Conservation (phyloP, 768 basidiomycete genomes). For the Termitomyces sp. region DNA sequence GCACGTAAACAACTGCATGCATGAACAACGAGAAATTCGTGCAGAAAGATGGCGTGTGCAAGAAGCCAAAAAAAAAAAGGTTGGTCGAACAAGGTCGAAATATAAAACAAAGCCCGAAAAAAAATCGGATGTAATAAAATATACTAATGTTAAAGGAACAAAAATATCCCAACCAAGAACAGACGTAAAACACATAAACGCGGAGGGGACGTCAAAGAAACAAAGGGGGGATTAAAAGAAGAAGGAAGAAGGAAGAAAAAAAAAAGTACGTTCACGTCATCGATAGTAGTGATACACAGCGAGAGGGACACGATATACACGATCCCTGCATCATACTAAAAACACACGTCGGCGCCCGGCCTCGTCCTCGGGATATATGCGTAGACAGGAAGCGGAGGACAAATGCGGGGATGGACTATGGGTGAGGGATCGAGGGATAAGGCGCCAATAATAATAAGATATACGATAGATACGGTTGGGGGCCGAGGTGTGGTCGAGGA, state of each 20-base stretch:
- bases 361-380: constrained; percentile 1
- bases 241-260: neutral
- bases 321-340: constrained; percentile 3
- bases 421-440: neutral
- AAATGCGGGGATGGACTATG: neutral
- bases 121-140: neutral
- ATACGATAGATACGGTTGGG: constrained; percentile 1
- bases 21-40: neutral
- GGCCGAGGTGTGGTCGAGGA: neutral
- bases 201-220: neutral
- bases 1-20: neutral
- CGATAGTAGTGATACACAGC: constrained; percentile 1
- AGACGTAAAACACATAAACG: neutral
- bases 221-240: neutral
- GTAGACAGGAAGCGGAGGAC: neutral
- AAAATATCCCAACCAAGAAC: neutral
- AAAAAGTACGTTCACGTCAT: neutral
- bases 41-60: neutral
- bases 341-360: neutral
- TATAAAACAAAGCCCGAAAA: neutral
- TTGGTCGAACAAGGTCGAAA: too few species aligned
- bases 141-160: neutral
- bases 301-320: neutral
- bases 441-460: constrained; percentile 1
- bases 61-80: neutral